Evolutionary conservation across 2,329 filamentous ascomycete species (phyloP), one percentile per base, ranked within the genome.

Genomic region (Aspergillus puulaauensis): DNA sequence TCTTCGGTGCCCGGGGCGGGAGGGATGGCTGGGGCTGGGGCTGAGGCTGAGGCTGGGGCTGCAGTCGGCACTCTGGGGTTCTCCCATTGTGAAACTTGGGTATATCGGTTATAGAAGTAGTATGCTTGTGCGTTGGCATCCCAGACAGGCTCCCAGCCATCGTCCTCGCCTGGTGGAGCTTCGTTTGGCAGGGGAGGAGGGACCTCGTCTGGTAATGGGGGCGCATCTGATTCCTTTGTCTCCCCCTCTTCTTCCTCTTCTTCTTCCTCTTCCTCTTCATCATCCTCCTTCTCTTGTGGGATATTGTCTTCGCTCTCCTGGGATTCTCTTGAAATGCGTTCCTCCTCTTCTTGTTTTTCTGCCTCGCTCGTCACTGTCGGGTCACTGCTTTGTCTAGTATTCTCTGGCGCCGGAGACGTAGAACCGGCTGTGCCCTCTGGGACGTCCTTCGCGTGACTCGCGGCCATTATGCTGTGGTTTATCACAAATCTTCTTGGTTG

Each of bases 71-170:
- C 79, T 50, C 92, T 88, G 6, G 92, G 92, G 68, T 96, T 96
- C 37, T 93, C 89, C 89, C 91, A 95, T 69, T 95, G 91, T 54
- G 86, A 86, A 58, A 83, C 78, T 37, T 85, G 82, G 4, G 90
- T 95, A 72, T 90, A 87, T 64, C 88, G 86, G 72, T 96, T 96
- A 80, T 87, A 87, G 76, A 96, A 96, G 77, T 91, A 96, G 78
- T 87, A 96, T 4, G 86, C 82, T 62, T 88, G 83, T 2, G 83
- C 81, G 52, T 73, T 80, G 23, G 83, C 76, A 66, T 96, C 91
- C 90, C 90, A 96, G 58, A 90, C 81, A 37, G 86, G 86, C 58
- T 90, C 86, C 92, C 92, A 96, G 58, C 92, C 92, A 71, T 88
- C 84, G 57, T 87, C 82, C 53, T 81, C 72, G 43, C 73, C 70